Conservation (phyloP, 2,329 filamentous ascomycete genomes). For the Rhinocladiella mackenziei region DNA sequence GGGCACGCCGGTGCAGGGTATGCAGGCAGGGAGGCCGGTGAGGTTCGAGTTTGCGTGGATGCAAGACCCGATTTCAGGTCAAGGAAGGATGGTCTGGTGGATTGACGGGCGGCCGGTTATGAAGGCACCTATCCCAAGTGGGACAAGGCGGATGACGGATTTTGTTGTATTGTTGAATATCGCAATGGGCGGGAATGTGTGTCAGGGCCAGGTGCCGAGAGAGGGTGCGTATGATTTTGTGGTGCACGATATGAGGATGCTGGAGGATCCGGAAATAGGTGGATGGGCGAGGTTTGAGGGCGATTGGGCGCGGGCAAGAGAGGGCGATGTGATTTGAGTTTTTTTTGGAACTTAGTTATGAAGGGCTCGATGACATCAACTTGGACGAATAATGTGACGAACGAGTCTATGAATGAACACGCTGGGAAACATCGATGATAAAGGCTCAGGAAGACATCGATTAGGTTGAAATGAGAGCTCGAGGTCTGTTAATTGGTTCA, state of each 20-base stretch:
- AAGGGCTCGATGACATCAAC: background rate
- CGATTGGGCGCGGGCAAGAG: constrained; percentile 20
- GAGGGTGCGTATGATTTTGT: constrained; percentile 28
- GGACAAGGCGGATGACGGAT: constrained; percentile 25
- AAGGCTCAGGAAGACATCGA: too few relatives aligned
- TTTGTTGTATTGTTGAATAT: constrained; percentile 28
- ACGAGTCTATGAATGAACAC: too few relatives aligned
- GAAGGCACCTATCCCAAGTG: constrained; percentile 26
- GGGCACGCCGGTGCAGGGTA: constrained; percentile 21
- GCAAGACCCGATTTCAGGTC: constrained; percentile 8
- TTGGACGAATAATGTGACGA: background rate
- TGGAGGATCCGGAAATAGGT: constrained; percentile 24
- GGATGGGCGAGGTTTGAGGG: constrained; percentile 27
- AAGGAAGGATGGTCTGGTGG: constrained; percentile 26
- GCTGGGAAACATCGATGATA: too few relatives aligned
- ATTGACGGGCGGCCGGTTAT: constrained; percentile 29
- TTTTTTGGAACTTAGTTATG: too few relatives aligned
- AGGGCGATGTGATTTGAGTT: constrained; percentile 25
- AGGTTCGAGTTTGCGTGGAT: constrained; percentile 30
- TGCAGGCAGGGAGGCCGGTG: constrained; percentile 22
- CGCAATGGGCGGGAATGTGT: constrained; percentile 30
- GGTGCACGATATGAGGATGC: constrained; percentile 27
- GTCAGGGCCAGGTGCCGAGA: constrained; percentile 23
- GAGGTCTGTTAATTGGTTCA: too few relatives aligned
- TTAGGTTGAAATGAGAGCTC: too few relatives aligned